These are phyloP conservation scores for Porphyrellus cyaneotinctus DNA, from an alignment of 768 basidiomycete genomes.

Conservation along the genomic window DNA sequence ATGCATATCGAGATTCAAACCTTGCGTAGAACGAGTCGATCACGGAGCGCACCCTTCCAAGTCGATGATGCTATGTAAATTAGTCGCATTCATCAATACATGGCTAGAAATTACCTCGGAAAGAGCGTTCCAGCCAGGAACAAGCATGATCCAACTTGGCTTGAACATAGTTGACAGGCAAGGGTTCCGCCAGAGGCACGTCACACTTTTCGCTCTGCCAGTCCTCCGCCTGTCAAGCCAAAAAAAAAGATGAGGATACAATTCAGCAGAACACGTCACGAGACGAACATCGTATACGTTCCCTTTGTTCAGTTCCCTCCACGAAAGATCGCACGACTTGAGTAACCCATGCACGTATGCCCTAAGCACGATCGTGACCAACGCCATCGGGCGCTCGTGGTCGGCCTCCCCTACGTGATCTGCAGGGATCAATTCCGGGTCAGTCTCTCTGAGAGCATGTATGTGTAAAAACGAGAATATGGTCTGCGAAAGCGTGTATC, in stretches of 20 bases:
- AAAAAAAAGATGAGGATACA: constrained; percentile 8
- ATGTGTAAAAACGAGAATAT: constrained; percentile 76
- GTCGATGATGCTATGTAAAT: constrained; percentile 37
- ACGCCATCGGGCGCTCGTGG: constrained; percentile 50
- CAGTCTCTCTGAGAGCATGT: constrained; percentile 58
- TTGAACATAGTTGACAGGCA: constrained; percentile 51
- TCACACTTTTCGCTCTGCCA: constrained; percentile 91
- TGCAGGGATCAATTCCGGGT: constrained; percentile 46
- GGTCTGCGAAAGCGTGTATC: constrained; percentile 81
- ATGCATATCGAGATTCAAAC: constrained; percentile 28
- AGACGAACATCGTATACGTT: constrained; percentile 70
- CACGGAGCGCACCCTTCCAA: constrained; percentile 50
- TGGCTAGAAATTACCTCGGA: constrained; percentile 34
- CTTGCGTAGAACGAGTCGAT: constrained; percentile 57
- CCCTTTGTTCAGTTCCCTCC: constrained; percentile 77
- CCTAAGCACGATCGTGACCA: constrained; percentile 65
- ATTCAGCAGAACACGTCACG: constrained; percentile 12
- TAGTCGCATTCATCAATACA: neutral
- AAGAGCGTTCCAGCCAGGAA: constrained; percentile 50
- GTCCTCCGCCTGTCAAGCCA: constrained; percentile 62
- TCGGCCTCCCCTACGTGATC: constrained; percentile 30
- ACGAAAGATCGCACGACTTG: constrained; percentile 79
- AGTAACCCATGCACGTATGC: constrained; percentile 63
- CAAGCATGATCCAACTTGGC: constrained; percentile 56
- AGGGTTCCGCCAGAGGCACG: constrained; percentile 63